phyloP scores from a whole-genome alignment of 257 asterid species.

The Gynochthodes officinalis region DNA sequence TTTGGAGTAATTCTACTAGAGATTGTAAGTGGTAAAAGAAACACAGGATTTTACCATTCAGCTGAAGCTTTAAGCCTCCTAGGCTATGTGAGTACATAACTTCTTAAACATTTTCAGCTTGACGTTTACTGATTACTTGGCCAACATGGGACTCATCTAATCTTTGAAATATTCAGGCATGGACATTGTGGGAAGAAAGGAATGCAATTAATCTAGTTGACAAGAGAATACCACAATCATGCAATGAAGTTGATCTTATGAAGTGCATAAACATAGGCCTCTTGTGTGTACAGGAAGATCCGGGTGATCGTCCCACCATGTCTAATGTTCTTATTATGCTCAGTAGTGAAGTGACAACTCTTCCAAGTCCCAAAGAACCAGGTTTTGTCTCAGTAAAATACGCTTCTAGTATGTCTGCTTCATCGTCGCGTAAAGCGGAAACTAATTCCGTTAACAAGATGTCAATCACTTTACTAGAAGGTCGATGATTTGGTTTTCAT shows the following conservation, averaged over 20 bases:
- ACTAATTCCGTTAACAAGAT: not conserved
- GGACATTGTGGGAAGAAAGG: slow-evolving; percentile 33
- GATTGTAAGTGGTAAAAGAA: slow-evolving; percentile 28
- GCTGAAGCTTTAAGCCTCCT: slow-evolving; percentile 25
- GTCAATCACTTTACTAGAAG: not conserved
- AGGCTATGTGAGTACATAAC: slow-evolving; percentile 27
- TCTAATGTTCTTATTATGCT: slow-evolving; percentile 28
- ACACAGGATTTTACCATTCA: slow-evolving; percentile 22
- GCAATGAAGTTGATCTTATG: slow-evolving; percentile 12
- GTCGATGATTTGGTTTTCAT: not conserved
- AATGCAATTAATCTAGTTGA: slow-evolving; percentile 21
- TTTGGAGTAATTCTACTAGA: slow-evolving; percentile 33
- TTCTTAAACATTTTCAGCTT: not conserved
- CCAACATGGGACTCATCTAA: not conserved
- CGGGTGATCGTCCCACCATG: slow-evolving; percentile 32
- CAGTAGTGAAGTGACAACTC: slow-evolving; percentile 9
- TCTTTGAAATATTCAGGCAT: slow-evolving; percentile 18
- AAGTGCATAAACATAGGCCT: slow-evolving; percentile 30
- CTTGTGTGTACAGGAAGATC: slow-evolving; percentile 33
- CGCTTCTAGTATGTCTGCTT: not conserved
- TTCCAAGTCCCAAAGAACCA: slow-evolving; percentile 28
- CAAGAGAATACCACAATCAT: slow-evolving; percentile 8
- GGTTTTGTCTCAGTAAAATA: slow-evolving; percentile 14
- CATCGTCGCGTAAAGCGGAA: not conserved
- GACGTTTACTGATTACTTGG: not conserved